Evolutionary conservation across 2,329 filamentous ascomycete genomes (phyloP).

Genomic region (Metarhizium sp.): DNA sequence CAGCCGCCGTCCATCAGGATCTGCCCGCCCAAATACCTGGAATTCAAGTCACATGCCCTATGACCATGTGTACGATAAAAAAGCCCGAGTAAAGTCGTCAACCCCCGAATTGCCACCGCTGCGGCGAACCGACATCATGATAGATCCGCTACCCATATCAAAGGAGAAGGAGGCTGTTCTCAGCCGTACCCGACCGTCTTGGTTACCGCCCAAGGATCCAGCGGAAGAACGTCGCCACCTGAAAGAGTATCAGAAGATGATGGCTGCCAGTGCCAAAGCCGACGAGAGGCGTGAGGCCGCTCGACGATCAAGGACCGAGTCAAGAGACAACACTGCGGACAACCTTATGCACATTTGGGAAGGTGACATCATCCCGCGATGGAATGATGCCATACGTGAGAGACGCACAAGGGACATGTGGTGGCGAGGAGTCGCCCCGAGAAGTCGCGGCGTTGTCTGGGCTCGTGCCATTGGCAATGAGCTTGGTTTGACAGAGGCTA

Average conservation of each 20-base stretch:
- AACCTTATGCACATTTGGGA: slow-evolving; percentile 61
- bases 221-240: slow-evolving; percentile 86
- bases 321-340: slow-evolving; percentile 44
- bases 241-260: slow-evolving; percentile 77
- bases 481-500: slow-evolving; percentile 55
- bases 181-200: slow-evolving; percentile 70
- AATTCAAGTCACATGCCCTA: slow-evolving; percentile 23
- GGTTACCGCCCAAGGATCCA: slow-evolving; percentile 79
- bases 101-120: slow-evolving; percentile 61
- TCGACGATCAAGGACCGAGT: slow-evolving; percentile 40
- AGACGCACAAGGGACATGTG: slow-evolving; percentile 65
- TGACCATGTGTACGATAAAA: slow-evolving; percentile 29
- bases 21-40: slow-evolving; percentile 31
- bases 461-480: slow-evolving; percentile 63
- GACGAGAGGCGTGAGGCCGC: slow-evolving; percentile 50
- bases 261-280: slow-evolving; percentile 52
- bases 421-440: slow-evolving; percentile 71
- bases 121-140: slow-evolving; percentile 68
- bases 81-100: slow-evolving; percentile 53
- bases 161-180: slow-evolving; percentile 81
- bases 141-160: slow-evolving; percentile 73
- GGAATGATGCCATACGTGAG: slow-evolving; percentile 61
- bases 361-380: slow-evolving; percentile 65
- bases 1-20: slow-evolving; percentile 18
- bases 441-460: slow-evolving; percentile 63